phyloP scores from a whole-genome alignment of 345 rosid species.

The Dipteronia dyeriana region DNA sequence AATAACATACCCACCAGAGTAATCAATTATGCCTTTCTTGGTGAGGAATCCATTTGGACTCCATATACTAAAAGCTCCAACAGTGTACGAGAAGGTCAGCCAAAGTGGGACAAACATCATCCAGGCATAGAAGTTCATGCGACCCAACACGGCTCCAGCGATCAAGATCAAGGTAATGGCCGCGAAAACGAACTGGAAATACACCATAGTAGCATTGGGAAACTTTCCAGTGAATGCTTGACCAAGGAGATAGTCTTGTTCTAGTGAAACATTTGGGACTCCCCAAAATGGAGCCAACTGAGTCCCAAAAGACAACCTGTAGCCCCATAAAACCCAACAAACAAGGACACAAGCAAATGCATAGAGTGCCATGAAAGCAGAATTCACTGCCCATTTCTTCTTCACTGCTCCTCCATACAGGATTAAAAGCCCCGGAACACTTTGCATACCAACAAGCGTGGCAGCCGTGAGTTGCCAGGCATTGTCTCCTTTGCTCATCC shows the following conservation, averaged over 20 bases:
- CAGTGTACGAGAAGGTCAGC: constrained; percentile 48
- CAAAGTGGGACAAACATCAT: constrained; percentile 54
- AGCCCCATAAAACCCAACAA: constrained; percentile 47
- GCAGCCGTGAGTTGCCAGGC: constrained; percentile 48
- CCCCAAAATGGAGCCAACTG: constrained; percentile 31
- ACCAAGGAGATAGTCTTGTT: constrained; percentile 20
- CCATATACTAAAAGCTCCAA: constrained; percentile 47
- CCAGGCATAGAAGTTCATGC: constrained; percentile 53
- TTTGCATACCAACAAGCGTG: constrained; percentile 41
- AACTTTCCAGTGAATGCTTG: constrained; percentile 17
- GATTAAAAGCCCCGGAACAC: constrained; percentile 38
- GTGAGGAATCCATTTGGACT: constrained; percentile 33
- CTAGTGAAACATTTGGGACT: constrained; percentile 21
- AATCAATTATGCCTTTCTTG: constrained; percentile 43
- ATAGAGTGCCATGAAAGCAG: constrained; percentile 45
- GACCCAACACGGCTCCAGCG: constrained; percentile 40
- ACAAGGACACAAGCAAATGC: constrained; percentile 42
- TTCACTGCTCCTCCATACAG: constrained; percentile 45
- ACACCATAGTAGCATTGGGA: constrained; percentile 42
- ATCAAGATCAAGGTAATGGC: constrained; percentile 44
- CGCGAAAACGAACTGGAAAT: constrained; percentile 41
- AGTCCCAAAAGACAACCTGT: constrained; percentile 36
- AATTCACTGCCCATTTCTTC: constrained; percentile 48
- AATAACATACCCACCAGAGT: constrained; percentile 55
- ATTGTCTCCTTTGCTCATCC: constrained; percentile 46